Conservation (phyloP, 495 filamentous ascomycete species). For the Aspergillus steynii region DNA sequence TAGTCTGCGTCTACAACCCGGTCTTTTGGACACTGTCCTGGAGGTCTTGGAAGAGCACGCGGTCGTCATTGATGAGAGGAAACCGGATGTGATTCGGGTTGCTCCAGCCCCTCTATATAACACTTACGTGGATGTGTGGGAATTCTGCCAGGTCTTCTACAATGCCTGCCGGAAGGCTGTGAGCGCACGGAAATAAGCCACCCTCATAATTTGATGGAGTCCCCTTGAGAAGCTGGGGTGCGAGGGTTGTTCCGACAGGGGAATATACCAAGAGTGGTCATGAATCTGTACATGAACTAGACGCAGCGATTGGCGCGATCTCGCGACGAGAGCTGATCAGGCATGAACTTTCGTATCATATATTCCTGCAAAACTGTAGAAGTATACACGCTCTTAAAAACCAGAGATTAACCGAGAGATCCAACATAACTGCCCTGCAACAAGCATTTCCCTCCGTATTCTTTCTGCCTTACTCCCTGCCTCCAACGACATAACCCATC, state of each 20-base stretch:
- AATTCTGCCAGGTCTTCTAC: conserved; percentile 62
- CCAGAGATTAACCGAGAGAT: neutral
- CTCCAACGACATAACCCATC: conserved; percentile 13
- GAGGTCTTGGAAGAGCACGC: conserved; percentile 64
- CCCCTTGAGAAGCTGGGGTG: too few relatives aligned
- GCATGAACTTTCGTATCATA: neutral
- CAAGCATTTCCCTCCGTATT: too few relatives aligned
- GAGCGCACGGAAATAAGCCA: conserved; percentile 17
- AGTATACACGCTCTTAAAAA: neutral
- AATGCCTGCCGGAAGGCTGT: conserved; percentile 39
- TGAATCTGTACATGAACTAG: neutral
- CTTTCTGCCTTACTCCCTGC: neutral
- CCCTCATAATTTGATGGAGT: neutral
- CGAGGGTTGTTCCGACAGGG: neutral
- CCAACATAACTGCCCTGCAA: neutral
- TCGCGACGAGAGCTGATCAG: neutral
- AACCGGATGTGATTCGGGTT: conserved; percentile 88
- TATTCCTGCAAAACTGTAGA: neutral
- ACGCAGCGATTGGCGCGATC: neutral
- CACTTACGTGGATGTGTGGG: conserved; percentile 73
- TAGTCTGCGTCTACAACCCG: conserved; percentile 67
- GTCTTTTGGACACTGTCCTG: conserved; percentile 70
- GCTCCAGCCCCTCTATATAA: conserved; percentile 93
- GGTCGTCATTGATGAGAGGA: conserved; percentile 85
- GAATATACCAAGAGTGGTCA: neutral